These are phyloP conservation scores for Pseudodiploospora longispora DNA, from an alignment of 2,329 filamentous ascomycete species.

Conservation along the genomic window DNA sequence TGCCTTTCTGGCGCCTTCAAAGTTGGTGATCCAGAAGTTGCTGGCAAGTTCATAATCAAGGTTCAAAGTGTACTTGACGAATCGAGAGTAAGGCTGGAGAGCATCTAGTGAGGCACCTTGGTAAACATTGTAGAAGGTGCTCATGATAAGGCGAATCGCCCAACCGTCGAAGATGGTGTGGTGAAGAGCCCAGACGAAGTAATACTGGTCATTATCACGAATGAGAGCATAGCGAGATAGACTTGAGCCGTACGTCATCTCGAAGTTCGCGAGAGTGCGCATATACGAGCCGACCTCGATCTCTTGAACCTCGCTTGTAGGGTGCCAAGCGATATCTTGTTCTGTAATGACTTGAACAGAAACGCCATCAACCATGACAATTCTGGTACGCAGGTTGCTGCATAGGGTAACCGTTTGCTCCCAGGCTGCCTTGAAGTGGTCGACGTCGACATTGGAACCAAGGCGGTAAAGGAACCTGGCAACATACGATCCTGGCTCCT, in stretches of 20 bases:
- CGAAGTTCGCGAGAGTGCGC: neutral
- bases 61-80: conserved; percentile 9
- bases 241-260: conserved; percentile 5
- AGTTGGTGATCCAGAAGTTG: conserved; percentile 4
- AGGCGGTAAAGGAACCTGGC: conserved; percentile 19
- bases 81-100: conserved; percentile 7
- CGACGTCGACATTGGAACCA: conserved; percentile 11
- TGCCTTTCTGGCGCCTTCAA: conserved; percentile 3
- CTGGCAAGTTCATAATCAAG: neutral
- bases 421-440: conserved; percentile 21
- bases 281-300: neutral
- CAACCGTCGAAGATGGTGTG: conserved; percentile 18
- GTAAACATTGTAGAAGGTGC: conserved; percentile 5
- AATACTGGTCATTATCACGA: neutral
- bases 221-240: conserved; percentile 4
- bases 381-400: conserved; percentile 11
- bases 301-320: neutral
- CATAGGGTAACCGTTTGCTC: conserved; percentile 1
- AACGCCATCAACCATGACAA: conserved; percentile 4
- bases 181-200: conserved; percentile 15
- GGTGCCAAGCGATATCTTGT: conserved; percentile 2
- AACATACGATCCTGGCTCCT: conserved; percentile 26
- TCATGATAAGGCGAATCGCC: conserved; percentile 5
- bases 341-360: conserved; percentile 8
- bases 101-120: neutral